These are phyloP conservation scores for Yarrowia sp. DNA, from an alignment of 805 yeast species.

Conservation along the genomic window DNA sequence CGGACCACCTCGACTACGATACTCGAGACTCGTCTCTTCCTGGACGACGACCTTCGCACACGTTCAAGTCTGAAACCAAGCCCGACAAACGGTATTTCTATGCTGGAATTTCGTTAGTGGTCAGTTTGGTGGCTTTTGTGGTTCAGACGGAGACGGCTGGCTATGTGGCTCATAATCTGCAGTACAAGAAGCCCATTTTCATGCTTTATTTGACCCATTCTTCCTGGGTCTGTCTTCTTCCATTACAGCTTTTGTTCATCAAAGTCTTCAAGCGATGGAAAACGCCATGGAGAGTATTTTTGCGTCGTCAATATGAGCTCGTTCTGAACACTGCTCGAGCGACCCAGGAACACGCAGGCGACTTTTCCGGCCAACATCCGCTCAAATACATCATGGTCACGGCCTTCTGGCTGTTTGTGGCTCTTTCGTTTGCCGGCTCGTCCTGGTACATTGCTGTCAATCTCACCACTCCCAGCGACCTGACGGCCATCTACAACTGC, in stretches of 20 bases:
- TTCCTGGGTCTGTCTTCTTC: slow-evolving; percentile 72
- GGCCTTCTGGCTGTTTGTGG: slow-evolving; percentile 47
- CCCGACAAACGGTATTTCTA: slow-evolving; percentile 41
- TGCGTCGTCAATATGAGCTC: slow-evolving; percentile 31
- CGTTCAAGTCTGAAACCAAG: background rate
- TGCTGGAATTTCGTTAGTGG: slow-evolving; percentile 46
- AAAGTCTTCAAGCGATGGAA: slow-evolving; percentile 45
- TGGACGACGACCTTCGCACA: slow-evolving; percentile 10
- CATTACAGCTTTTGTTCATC: slow-evolving; percentile 54
- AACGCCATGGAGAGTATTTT: slow-evolving; percentile 30
- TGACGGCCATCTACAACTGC: slow-evolving; percentile 87
- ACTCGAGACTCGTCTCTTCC: background rate
- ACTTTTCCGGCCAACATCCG: slow-evolving; percentile 34
- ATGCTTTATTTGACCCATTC: slow-evolving; percentile 65
- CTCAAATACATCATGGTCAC: slow-evolving; percentile 47
- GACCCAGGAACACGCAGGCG: slow-evolving; percentile 32
- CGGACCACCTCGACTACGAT: slow-evolving; percentile 2
- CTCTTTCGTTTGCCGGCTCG: slow-evolving; percentile 70
- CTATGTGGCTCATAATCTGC: slow-evolving; percentile 53
- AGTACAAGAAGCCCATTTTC: slow-evolving; percentile 66
- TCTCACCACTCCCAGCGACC: slow-evolving; percentile 75
- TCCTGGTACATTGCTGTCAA: slow-evolving; percentile 86
- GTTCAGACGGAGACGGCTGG: slow-evolving; percentile 78
- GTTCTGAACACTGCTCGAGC: slow-evolving; percentile 27
- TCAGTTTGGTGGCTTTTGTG: slow-evolving; percentile 61